Evolutionary conservation across 306 rosid genomes (phyloP), one percentile per base, ranked within the genome.

Genomic region (Delonix regia): DNA sequence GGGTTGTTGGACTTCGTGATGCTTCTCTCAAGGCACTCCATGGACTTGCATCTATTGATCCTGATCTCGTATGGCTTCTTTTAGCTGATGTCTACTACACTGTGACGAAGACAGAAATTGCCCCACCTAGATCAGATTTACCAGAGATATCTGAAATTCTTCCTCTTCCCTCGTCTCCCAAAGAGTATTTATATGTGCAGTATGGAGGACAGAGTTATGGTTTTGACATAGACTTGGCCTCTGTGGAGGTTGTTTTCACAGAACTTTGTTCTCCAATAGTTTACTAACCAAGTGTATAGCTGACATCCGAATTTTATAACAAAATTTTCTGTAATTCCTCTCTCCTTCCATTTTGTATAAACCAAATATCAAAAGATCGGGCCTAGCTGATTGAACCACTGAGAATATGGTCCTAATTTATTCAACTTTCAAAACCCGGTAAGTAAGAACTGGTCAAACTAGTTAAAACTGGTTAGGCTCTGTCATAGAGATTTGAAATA

Each of bases 31-130:
- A 88, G 78, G 90, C 99, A 64, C 97, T 95, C 55, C 80, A 72
- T 12, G 99, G 98, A 30, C 89, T 95, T 77, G 97, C 97, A 13
- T 89, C 85, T 13, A 77, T 95, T 21, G 97, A 95, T 70, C 84
- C 99, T 22, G 99, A 95, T 90, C 98, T 92, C 34, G 80, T 92
- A 69, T 95, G 98, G 99, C 94, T 95, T 91, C 98, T 95, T 33
- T 67, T 95, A 36, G 98, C 96, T 25, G 99, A 95, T 79, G 81
- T 92, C 45, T 95, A 91, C 83, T 91, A 86, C 86, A 79, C 94
- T 51, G 52, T 63, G 80, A 88, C 79, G 81, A 88, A 84, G 75
- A 73, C 66, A 18, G 81, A 86, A 25, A 63, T 60, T 74, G 53
- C 89, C 8, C 90, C 91, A 1, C 94, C 90, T 15, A 70, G 72